A percentile compares a stretch with the other conserved stretches of the same genome.
These are phyloP conservation scores for Artomyces pyxidatus DNA, from an alignment of 768 basidiomycete genomes.

Conservation along the genomic window DNA sequence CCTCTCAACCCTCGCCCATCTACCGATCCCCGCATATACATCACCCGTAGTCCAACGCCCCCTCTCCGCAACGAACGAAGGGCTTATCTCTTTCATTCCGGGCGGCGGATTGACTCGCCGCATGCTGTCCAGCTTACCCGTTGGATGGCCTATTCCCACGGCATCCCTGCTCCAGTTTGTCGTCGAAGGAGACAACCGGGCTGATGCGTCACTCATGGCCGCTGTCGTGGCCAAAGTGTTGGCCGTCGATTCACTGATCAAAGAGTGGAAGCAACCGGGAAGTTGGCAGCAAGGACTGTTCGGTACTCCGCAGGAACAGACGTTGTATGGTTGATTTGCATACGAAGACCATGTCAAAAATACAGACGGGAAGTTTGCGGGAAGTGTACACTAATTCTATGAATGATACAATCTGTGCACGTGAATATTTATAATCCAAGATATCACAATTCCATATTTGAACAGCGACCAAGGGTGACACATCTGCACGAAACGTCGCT, in stretches of 20 bases:
- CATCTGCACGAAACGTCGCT: no score
- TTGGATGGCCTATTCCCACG: slow-evolving; percentile 42
- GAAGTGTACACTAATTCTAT: background rate
- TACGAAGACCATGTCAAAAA: background rate
- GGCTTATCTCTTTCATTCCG: slow-evolving; percentile 62
- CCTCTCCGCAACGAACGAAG: slow-evolving; percentile 18
- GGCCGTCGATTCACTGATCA: slow-evolving; percentile 26
- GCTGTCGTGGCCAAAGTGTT: slow-evolving; percentile 42
- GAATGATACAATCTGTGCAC: background rate
- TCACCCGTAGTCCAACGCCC: slow-evolving; percentile 36
- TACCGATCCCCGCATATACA: slow-evolving; percentile 49
- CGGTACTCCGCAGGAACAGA: slow-evolving; percentile 65
- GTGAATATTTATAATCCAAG: background rate
- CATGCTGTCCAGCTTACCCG: slow-evolving; percentile 41
- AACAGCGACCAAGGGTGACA: no score
- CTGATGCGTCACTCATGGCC: slow-evolving; percentile 60
- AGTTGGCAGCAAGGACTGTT: slow-evolving; percentile 61
- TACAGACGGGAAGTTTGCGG: background rate
- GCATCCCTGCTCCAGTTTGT: slow-evolving; percentile 65
- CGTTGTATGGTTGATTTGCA: slow-evolving; percentile 52
- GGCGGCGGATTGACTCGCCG: slow-evolving; percentile 69
- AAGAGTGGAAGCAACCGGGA: slow-evolving; percentile 52
- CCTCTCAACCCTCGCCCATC: slow-evolving; percentile 32
- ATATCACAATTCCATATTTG: background rate
- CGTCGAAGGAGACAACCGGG: slow-evolving; percentile 75